Evolutionary conservation across 78 protist genomes (phyloP).

Genomic region (Dictyostelium firmibasis): DNA sequence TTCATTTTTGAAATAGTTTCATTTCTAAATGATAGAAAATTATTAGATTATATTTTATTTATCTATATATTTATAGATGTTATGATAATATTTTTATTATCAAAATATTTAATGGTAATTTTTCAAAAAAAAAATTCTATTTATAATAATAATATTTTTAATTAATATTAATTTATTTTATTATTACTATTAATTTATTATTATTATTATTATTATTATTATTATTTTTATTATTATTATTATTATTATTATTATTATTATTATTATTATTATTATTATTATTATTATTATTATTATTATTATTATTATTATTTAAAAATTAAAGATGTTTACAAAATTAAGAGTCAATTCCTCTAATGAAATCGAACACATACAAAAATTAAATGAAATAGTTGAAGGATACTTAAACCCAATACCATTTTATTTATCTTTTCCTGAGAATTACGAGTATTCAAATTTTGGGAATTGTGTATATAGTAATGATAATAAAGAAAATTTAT

Average conservation of each 20-base stretch:
- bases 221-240: neutral
- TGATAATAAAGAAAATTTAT: neutral
- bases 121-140: neutral
- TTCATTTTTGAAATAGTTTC: neutral
- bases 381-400: neutral
- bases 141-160: too few relatives aligned
- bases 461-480: neutral
- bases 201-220: neutral
- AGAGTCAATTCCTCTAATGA: neutral
- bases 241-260: neutral
- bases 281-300: neutral
- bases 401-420: neutral
- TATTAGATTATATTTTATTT: neutral
- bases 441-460: neutral
- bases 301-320: neutral
- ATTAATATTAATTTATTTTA: too few relatives aligned
- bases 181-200: neutral
- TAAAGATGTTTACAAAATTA: neutral
- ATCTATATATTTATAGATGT: neutral
- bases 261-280: neutral
- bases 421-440: constrained; percentile 1
- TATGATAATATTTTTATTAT: neutral
- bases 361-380: neutral
- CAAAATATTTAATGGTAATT: neutral
- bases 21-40: neutral